Evolutionary conservation across 805 yeast genomes (phyloP).

Genomic region (Teunomyces panamensis): DNA sequence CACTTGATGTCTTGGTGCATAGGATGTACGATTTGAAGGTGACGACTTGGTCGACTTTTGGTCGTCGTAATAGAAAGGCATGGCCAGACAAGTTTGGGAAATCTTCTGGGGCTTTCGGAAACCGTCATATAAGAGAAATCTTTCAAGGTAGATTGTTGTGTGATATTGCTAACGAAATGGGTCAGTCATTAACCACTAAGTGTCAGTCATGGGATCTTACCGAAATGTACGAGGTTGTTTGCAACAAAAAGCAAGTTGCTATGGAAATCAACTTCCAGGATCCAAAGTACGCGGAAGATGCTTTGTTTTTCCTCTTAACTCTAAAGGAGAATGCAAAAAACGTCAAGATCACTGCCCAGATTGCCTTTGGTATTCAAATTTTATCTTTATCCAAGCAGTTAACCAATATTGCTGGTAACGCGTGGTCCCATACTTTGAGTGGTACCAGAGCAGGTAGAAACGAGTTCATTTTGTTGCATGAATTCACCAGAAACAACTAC

Average conservation of each 20-base stretch:
- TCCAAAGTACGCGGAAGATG: constrained; percentile 63
- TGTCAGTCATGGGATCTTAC: constrained; percentile 93
- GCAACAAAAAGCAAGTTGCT: constrained; percentile 59
- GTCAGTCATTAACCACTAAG: constrained; percentile 84
- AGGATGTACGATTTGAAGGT: constrained; percentile 74
- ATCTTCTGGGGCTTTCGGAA: constrained; percentile 41
- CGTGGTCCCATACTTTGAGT: constrained; percentile 91
- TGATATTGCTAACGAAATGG: constrained; percentile 93
- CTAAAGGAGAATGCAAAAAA: constrained; percentile 64
- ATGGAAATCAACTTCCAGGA: constrained; percentile 73
- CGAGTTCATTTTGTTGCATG: constrained; percentile 89
- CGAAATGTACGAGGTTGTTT: constrained; percentile 84
- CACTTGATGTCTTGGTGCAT: constrained; percentile 76
- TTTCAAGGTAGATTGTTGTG: constrained; percentile 84
- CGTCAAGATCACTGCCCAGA: constrained; percentile 68
- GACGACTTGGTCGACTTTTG: constrained; percentile 77
- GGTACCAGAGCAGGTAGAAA: constrained; percentile 97
- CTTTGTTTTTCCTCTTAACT: constrained; percentile 64
- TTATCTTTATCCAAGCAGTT: constrained; percentile 85
- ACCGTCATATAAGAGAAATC: constrained; percentile 62
- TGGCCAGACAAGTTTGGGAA: constrained; percentile 78
- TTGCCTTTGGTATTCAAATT: constrained; percentile 81
- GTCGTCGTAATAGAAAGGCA: constrained; percentile 70
- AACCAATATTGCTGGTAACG: constrained; percentile 93
- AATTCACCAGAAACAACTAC: constrained; percentile 73